Percentiles rank a stretch among this genome's conserved stretches.
These are phyloP conservation scores for Rhynchosporium graminicola DNA, from an alignment of 2,329 filamentous ascomycete genomes.

Conservation along the genomic window DNA sequence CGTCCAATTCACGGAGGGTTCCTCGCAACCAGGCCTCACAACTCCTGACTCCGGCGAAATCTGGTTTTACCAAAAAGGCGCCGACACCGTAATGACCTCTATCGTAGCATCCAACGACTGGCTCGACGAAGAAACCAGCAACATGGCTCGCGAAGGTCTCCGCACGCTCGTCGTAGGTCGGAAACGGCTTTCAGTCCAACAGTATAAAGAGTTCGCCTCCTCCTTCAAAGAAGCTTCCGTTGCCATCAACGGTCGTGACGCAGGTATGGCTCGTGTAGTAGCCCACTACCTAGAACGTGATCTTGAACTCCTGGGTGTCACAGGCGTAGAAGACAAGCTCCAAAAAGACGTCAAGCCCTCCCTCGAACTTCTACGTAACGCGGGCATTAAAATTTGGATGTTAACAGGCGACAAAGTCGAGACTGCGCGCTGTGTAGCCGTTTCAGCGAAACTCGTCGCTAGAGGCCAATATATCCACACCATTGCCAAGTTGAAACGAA, in stretches of 20 bases:
- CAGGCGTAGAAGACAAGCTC: constrained; percentile 95
- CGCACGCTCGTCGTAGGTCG: constrained; percentile 94
- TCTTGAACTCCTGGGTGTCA: constrained; percentile 92
- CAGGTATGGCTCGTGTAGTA: constrained; percentile 77
- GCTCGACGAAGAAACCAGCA: constrained; percentile 98
- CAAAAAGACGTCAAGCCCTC: constrained; percentile 95
- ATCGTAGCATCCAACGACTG: constrained; percentile 97
- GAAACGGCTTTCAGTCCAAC: constrained; percentile 74
- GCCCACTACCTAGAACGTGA: constrained; percentile 81
- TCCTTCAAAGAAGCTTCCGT: constrained; percentile 80
- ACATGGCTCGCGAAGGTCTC: constrained; percentile 96
- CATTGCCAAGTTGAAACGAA: constrained; percentile 79
- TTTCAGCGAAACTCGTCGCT: constrained; percentile 90
- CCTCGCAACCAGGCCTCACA: constrained; percentile 48
- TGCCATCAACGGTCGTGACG: constrained; percentile 76
- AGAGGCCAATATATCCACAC: constrained; percentile 96
- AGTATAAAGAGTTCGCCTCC: constrained; percentile 78
- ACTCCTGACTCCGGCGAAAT: constrained; percentile 70
- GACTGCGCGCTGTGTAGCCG: constrained; percentile 92
- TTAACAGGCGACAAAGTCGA: constrained; percentile 98
- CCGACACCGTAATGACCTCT: constrained; percentile 95
- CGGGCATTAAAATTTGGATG: constrained; percentile 99
- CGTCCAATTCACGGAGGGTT: constrained; percentile 74
- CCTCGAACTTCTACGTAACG: constrained; percentile 90
- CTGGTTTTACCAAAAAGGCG: constrained; percentile 98